Base-by-base conservation (phyloP, 2,329 filamentous ascomycete genomes). In the Coleophoma crateriformis region DNA sequence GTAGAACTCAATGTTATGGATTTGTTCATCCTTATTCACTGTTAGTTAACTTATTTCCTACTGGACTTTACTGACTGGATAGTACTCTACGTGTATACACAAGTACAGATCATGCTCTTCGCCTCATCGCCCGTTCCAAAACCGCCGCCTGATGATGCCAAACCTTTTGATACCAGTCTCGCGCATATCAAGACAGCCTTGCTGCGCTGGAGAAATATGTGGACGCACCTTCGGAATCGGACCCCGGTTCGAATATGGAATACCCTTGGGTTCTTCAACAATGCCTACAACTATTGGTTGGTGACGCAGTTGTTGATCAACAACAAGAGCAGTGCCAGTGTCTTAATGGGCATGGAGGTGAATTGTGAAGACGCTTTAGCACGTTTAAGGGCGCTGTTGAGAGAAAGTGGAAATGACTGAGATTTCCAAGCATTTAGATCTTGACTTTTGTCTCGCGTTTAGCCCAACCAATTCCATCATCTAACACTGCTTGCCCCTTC, bases 281-380 rank as follows among this genome's bases (percentile, higher is more conserved):
- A 58, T 32, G 56, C 48, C 14, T 58, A 54, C 33, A 56, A 60
- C 38, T 60, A 53, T 47, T 60, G 58, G 58, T 50, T 60, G 2
- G 50, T 60, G 6, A 57, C 50, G 14, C 56, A 60, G 19, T 22
- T 60, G 14, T 27, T 58, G 6, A 52, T 60, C 14, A 55, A 51
- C 33, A 58, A 55, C 22, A 56, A 52, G 32, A 49, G 50, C 2
- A 58, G 53, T 45, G 50, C 19, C 1, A 54, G 57, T 32, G 43
- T 55, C 12, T 34, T 58, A 13, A 51, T 50, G 47, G 48, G 51
- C 5, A 58, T 60, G 56, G 58, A 60, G 17, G 50, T 57, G 15
- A 51, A 54, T 15, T 58, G 55, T 47, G 58, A 60, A 44, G 58
- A 58, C 54, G 50, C 54, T 1, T 15, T 60, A 20, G 46, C 48